Percentiles rank a stretch among this genome's conserved stretches.
Evolutionary conservation across 1,139 yeast species (phyloP).

Genomic region (Sugiyamaella pinicola): DNA sequence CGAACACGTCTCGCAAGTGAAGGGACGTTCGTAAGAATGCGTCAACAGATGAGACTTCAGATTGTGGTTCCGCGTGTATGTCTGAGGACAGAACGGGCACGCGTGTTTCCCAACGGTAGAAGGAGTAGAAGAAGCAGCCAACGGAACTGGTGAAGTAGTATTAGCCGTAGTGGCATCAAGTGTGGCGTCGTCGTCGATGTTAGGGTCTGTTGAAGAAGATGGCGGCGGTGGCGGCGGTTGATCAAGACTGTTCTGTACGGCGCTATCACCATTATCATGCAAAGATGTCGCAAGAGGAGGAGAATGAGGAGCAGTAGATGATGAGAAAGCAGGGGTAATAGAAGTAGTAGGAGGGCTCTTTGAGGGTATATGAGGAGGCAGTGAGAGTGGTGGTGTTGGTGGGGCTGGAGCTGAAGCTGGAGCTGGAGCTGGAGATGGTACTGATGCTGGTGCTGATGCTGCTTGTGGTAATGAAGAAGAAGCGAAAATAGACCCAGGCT

Average conservation of each 20-base stretch:
- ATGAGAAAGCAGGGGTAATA: neutral
- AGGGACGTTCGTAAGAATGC: constrained; percentile 69
- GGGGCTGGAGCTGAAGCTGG: neutral
- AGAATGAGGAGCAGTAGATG: neutral
- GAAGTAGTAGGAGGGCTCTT: neutral
- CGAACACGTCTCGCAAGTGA: constrained; percentile 63
- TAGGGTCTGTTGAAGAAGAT: constrained; percentile 12
- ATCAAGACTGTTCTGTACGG: constrained; percentile 6
- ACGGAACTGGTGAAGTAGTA: neutral
- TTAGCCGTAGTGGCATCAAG: neutral
- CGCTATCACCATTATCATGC: constrained; percentile 13
- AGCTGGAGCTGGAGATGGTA: neutral
- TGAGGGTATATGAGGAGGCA: neutral
- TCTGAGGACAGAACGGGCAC: constrained; percentile 61
- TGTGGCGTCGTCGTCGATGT: constrained; percentile 1
- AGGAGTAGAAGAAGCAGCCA: constrained; percentile 9
- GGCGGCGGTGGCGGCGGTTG: neutral
- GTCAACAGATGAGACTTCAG: constrained; percentile 72
- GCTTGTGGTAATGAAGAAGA: neutral
- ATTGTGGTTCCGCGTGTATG: constrained; percentile 71
- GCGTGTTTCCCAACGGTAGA: constrained; percentile 42
- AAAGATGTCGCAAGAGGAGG: constrained; percentile 7
- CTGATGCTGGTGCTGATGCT: neutral
- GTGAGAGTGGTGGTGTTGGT: neutral
- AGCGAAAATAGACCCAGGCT: neutral